Base-by-base conservation (phyloP, 2,329 filamentous ascomycete species). In the Pestalotiopsis sp. region DNA sequence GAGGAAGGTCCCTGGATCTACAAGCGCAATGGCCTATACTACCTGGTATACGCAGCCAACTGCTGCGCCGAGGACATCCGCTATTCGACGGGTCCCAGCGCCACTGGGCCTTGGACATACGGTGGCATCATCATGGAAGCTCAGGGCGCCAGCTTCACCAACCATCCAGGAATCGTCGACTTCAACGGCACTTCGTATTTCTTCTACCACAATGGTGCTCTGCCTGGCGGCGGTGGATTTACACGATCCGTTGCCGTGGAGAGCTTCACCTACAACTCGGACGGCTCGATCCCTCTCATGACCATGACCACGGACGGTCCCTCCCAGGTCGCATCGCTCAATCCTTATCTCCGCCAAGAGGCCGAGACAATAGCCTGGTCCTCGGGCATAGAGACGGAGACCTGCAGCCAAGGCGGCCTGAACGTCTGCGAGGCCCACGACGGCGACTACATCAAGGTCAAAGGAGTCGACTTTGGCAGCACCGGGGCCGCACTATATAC, bases 151-250 rank as follows among this genome's bases (percentile, higher is more conserved):
- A 74, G 71, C 65, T 77, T 78, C 68, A 78, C 76, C 60, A 78
- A 78, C 68, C 76, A 78, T 69, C 71, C 73, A 3, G 76, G 71
- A 61, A 69, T 76, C 41, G 71, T 77, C 65, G 74, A 78, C 70
- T 78, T 72, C 73, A 73, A 76, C 66, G 72, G 71, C 67, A 65
- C 69, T 25, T 74, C 74, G 27, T 77, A 77, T 71, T 74, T 78
- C 68, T 78, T 78, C 73, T 78, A 78, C 71, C 77, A 78, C 71
- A 78, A 77, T 66, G 76, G 76, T 45, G 77, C 76, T 17, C 72
- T 78, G 23, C 73, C 76, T 13, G 72, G 72, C 20, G 77, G 77
- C 57, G 69, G 76, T 57, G 73, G 73, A 27, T 78, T 73, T 68
- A 66, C 71, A 12, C 73, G 76, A 13, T 76, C 74, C 65, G 72